phyloP scores from a whole-genome alignment of 768 basidiomycete genomes.

The Auricularia cornea region DNA sequence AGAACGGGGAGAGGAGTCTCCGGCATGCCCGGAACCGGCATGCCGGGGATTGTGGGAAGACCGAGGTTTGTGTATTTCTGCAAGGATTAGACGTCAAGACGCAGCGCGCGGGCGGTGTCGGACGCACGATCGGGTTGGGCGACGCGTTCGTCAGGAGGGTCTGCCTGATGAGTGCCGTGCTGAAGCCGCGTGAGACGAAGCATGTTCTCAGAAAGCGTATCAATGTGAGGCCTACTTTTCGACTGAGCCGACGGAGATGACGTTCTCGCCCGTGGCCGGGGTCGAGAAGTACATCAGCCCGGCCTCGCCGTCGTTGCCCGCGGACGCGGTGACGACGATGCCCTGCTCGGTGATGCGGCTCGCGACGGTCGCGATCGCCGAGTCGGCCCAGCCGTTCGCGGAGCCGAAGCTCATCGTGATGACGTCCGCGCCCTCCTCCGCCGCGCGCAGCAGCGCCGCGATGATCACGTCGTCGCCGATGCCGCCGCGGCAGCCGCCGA shows the following conservation, averaged over 20 bases:
- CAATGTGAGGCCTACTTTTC: constrained; percentile 5
- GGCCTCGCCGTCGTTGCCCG: constrained; percentile 1
- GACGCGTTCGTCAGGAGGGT: background rate
- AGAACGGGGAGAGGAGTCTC: background rate
- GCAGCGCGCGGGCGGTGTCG: background rate
- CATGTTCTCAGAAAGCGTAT: background rate
- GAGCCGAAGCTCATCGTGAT: constrained; percentile 29
- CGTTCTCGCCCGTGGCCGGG: background rate
- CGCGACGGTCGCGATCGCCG: constrained; percentile 1
- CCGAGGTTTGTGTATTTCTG: background rate
- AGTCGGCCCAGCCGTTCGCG: constrained; percentile 9
- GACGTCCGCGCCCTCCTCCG: constrained; percentile 24
- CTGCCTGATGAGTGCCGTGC: background rate
- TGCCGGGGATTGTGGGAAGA: background rate
- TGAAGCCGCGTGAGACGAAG: background rate
- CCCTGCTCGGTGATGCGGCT: constrained; percentile 1
- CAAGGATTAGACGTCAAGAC: background rate
- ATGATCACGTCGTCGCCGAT: constrained; percentile 15
- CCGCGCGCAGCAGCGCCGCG: constrained; percentile 6
- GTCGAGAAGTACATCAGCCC: background rate
- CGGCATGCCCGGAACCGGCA: background rate
- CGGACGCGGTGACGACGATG: constrained; percentile 4
- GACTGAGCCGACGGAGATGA: constrained; percentile 7
- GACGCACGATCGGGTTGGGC: background rate
- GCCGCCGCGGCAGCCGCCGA: constrained; percentile 10